Base-by-base conservation (phyloP, 129 eudicot species). In the Silybum marianum region DNA sequence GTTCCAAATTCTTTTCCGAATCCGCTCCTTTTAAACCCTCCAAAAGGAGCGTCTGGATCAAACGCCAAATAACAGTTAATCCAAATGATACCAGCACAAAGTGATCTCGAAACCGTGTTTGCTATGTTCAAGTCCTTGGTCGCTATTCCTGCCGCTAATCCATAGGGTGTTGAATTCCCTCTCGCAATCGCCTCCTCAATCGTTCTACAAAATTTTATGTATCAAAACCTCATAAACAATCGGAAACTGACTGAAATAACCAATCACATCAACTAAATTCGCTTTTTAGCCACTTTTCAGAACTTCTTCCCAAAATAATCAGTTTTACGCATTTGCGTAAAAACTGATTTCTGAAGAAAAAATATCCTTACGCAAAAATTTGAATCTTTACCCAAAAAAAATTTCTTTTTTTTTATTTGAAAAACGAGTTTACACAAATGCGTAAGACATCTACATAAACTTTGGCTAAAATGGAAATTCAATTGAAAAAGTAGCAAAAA, bases 11-110 rank as follows among this genome's bases (percentile, higher is more conserved):
- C 98, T 74, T 91, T 86, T 34, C 93, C 97, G 30, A 94, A 88
- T 7, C 97, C 98, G 34, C 98, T 94, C 93, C 88, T 83, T 78
- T 94, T 94, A 25, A 87, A 94, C 4, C 98, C 98, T 74, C 97
- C 97, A 18, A 94, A 90, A 1, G 98, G 96, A 36, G 81, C 81
- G 38, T 85, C 92, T 0, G 71, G 69, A 42, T 87, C 90, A 74
- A 94, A 91, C 1, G 87, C 97, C 12, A 89, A n/a, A 79, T 90
- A 92, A 79, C 98, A 94, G 48, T 92, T 94, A 11, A 94, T 84
- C 98, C 98, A 94, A 18, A 94, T 78, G 1, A 88, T 78, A 6
- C 98, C 98, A 0, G 98, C 97, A 26, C 97, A 91, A 46, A 94
- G 74, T 2, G 98, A 92, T 74, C 98, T 87, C 0, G 98, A 94